Conservation (phyloP, 805 yeast species). For the Candida qinlingensis region DNA sequence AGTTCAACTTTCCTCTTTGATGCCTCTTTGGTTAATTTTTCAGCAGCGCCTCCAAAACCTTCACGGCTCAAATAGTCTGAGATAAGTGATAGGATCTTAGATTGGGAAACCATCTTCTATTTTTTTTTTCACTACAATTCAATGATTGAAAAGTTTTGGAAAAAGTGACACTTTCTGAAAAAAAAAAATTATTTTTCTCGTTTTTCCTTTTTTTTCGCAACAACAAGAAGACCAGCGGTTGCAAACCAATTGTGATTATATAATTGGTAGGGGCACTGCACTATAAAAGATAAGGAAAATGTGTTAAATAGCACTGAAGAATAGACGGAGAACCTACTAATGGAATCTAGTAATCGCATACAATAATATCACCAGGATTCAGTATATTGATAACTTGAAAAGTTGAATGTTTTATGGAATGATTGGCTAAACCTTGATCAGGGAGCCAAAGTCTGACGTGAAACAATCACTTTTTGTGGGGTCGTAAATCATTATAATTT, state of each 20-base stretch:
- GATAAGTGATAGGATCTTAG: slow-evolving; percentile 15
- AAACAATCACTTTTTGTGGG: too few relatives aligned
- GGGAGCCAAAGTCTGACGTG: too few relatives aligned
- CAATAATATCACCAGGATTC: too few relatives aligned
- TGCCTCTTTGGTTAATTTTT: slow-evolving; percentile 17
- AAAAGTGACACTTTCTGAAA: slow-evolving; percentile 3
- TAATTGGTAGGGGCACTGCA: background rate
- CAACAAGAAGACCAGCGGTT: background rate
- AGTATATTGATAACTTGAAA: too few relatives aligned
- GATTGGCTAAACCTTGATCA: too few relatives aligned
- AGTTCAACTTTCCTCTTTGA: slow-evolving; percentile 14
- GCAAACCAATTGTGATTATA: background rate
- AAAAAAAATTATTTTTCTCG: background rate
- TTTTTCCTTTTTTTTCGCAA: slow-evolving; percentile 1
- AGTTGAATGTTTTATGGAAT: too few relatives aligned
- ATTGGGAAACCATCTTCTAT: slow-evolving; percentile 19
- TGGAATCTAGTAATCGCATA: too few relatives aligned
- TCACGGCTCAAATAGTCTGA: slow-evolving; percentile 21
- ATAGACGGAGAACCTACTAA: too few relatives aligned
- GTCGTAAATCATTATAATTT: background rate
- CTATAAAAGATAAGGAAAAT: background rate
- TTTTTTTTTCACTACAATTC: background rate
- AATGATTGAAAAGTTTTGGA: background rate
- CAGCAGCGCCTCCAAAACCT: slow-evolving; percentile 12
- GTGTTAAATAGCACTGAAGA: too few relatives aligned